phyloP scores from a whole-genome alignment of 352 stramenopile species.

The Phytopythium montanum region DNA sequence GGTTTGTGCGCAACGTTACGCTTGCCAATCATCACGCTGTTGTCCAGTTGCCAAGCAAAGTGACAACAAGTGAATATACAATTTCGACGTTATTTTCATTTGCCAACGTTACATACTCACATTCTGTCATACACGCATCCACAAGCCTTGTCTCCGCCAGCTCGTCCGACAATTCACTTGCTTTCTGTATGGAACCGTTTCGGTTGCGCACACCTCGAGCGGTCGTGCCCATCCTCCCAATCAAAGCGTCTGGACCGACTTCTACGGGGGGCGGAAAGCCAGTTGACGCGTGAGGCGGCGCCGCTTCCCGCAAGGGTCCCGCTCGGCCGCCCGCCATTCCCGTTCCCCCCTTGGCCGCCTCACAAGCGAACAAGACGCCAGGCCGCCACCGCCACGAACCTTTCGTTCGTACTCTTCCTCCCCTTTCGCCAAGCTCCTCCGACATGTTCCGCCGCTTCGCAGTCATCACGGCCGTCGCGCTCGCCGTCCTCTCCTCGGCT shows the following conservation, averaged over 20 bases:
- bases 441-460: conserved; percentile 34
- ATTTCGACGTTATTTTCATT: background rate
- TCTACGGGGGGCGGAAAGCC: conserved; percentile 4
- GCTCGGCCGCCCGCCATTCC: too few relatives aligned
- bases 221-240: background rate
- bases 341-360: background rate
- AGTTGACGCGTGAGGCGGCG: background rate
- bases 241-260: conserved; percentile 3
- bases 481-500: conserved; percentile 32
- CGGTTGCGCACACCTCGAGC: background rate
- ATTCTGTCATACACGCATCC: background rate
- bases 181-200: background rate
- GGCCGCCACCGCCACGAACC: conserved; percentile 5
- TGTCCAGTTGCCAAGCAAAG: background rate
- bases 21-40: background rate
- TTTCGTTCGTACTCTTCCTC: conserved; percentile 5
- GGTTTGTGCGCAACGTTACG: background rate
- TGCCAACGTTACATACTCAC: background rate
- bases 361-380: conserved; percentile 5
- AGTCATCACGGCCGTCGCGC: conserved; percentile 35
- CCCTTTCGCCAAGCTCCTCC: conserved; percentile 1
- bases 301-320: background rate
- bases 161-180: background rate
- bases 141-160: background rate
- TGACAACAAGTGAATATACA: background rate